Base-by-base conservation (phyloP, 768 basidiomycete species). In the Rhodotorula diobovata region DNA sequence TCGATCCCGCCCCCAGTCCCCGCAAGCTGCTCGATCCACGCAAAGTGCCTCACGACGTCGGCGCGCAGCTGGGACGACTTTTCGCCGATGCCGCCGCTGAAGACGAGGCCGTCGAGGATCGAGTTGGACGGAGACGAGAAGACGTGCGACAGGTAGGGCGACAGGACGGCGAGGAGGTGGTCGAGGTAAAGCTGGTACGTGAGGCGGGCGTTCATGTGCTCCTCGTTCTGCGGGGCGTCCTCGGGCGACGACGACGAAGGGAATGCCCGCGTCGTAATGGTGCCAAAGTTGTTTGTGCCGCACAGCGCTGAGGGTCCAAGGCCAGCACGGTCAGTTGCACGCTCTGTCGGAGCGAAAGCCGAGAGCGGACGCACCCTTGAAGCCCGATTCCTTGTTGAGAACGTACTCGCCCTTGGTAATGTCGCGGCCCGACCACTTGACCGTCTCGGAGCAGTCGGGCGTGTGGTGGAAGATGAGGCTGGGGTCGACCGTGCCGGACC, bases 51-150 rank as follows among this genome's bases (percentile, higher is more conserved):
- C 8, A 84, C 83, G 28, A 94, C 82, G 30, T 85, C 85, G 51
- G 81, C 78, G 53, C 93, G 81, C 64, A 97, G 80, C 74, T 85
- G 83, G 28, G 80, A 82, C 70, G 87, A 86, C 73, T 83, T 84
- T 80, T 96, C 93, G 0, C 93, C 93, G 63, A 96, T 91, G 0
- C 92, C 92, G 7, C 93, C 92, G 0, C 90, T 84, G 79, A 94
- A 93, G 21, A 93, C 89, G 53, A 94, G 77, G 3, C 88, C 91
- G 78, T 93, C 89, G 20, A 93, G 76, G 30, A 70, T 39, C 48
- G 46, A 43, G 15, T 59, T 46, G 15, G 58, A 1, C 8, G 25
- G 6, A 7, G 77, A 73, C 39, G 76, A 69, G 45, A 78, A 55
- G 46, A 76, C 67, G 15, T 70, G 63, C 43, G 76, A 63, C 48